Evolutionary conservation across 1,284 basidiomycete species (phyloP), one percentile per base, ranked within the genome.

Genomic region (Ustilago trichophora): DNA sequence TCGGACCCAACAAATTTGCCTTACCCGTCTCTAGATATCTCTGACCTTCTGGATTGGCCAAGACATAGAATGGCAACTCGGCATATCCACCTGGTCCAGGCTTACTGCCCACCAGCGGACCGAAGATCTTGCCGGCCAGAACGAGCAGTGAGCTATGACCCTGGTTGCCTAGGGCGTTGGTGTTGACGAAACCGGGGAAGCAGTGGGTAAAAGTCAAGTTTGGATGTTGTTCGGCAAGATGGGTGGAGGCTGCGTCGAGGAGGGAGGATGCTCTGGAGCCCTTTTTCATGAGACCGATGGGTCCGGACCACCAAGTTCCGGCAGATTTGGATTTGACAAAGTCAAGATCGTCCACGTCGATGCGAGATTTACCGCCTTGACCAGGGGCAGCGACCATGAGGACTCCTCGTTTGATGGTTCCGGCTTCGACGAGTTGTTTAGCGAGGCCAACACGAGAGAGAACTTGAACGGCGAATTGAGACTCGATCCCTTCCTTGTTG

Each of bases 371-470:
- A 5, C 56, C 56, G 3, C 65, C 78, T 35, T 50, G 44, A 2
- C 67, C 77, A 0, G 82, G 82, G 6, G 80, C 67, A 13, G 75
- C 73, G 15, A 83, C 68, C 45, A 72, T 72, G 24, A 80, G 53
- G 19, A 80, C 66, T 6, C 75, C 58, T 3, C 69, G 49, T 40
- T 80, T 82, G 56, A 83, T 66, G 8, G 73, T 73, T 8, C 72
- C 74, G 1, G 66, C 52, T 34, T 77, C 63, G 6, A 80, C 69
- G 29, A 83, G 73, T 5, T 73, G 54, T 41, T 81, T 75, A 11
- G 78, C 78, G 27, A 83, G 52, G 1, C 76, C 77, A 47, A 82
- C 80, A 11, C 82, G 78, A 7, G 79, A 80, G 12, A 83, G 64
- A 9, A 75, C 73, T 47, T 83, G 81, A 18, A 83, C 77, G 18